A percentile compares a stretch with the other conserved stretches of the same genome.
Evolutionary conservation across 352 stramenopile genomes (phyloP).

Genomic region (Pythium dissotocum): DNA sequence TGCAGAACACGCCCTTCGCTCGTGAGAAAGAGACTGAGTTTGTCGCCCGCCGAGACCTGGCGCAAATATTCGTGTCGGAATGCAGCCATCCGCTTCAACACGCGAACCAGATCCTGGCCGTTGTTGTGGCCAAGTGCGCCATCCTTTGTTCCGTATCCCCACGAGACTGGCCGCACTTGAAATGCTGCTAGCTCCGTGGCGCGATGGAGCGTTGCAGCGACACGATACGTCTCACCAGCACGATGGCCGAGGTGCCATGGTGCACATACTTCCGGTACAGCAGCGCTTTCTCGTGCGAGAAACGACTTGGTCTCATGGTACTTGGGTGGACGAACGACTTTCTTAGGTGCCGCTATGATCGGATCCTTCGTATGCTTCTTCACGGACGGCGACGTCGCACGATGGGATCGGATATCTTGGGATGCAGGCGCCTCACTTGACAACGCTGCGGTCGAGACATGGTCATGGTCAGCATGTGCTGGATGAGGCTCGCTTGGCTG

Average conservation of each 20-base stretch:
- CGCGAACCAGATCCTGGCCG: conserved; percentile 21
- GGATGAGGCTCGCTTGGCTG: not conserved
- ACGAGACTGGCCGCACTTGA: conserved; percentile 41
- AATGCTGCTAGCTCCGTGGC: conserved; percentile 30
- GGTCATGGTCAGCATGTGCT: not conserved
- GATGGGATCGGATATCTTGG: not conserved
- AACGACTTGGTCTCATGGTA: conserved; percentile 52
- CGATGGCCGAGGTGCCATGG: conserved; percentile 28
- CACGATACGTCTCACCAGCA: conserved; percentile 40
- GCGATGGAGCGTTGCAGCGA: conserved; percentile 44
- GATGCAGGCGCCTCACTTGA: not conserved
- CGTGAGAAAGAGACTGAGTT: conserved; percentile 65
- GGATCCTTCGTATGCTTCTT: not conserved
- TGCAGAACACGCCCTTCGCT: conserved; percentile 46
- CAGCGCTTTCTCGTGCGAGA: conserved; percentile 37
- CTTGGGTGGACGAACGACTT: conserved; percentile 36
- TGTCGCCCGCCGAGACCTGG: conserved; percentile 49
- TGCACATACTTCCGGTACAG: not conserved
- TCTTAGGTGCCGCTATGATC: conserved; percentile 33
- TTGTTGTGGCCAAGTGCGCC: conserved; percentile 45
- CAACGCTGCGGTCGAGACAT: not conserved
- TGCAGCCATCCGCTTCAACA: conserved; percentile 37
- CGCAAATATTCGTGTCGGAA: conserved; percentile 43
- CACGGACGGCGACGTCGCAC: not conserved
- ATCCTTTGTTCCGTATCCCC: conserved; percentile 57